phyloP scores from a whole-genome alignment of 306 rosid species.

The Pyrus pyrifolia region DNA sequence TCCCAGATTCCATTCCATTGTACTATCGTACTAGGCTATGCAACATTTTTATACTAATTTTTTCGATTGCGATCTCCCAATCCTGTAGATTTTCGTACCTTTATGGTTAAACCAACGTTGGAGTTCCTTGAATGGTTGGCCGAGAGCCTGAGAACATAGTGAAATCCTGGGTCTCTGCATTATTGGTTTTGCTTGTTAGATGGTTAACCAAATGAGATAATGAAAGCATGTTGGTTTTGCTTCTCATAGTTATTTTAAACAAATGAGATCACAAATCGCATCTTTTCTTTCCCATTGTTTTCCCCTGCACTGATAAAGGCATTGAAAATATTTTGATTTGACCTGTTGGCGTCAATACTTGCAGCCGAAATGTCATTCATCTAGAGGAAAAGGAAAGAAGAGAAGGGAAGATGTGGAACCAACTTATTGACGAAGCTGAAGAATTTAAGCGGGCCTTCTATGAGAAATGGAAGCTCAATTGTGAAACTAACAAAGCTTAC shows the following conservation, averaged over 20 bases:
- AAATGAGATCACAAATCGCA: background rate
- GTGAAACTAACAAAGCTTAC: constrained; percentile 57
- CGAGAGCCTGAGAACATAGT: background rate
- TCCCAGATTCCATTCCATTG: background rate
- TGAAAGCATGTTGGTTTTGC: background rate
- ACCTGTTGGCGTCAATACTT: background rate
- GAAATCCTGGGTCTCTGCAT: background rate
- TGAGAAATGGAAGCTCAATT: constrained; percentile 68
- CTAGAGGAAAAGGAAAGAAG: constrained; percentile 80
- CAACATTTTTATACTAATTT: background rate
- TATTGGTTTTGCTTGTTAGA: background rate
- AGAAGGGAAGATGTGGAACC: constrained; percentile 80
- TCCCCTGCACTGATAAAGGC: background rate
- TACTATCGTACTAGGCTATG: background rate
- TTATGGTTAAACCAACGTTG: background rate
- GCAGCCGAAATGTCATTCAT: constrained; percentile 68
- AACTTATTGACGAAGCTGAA: constrained; percentile 84
- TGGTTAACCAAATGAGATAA: background rate
- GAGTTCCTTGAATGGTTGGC: background rate
- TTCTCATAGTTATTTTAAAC: too few relatives aligned
- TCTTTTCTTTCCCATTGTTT: background rate
- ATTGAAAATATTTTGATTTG: background rate
- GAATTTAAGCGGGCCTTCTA: constrained; percentile 63
- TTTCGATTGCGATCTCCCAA: background rate
- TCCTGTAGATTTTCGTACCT: background rate